Base-by-base conservation (phyloP, 805 yeast species). In the Wickerhamiella australiensis region DNA sequence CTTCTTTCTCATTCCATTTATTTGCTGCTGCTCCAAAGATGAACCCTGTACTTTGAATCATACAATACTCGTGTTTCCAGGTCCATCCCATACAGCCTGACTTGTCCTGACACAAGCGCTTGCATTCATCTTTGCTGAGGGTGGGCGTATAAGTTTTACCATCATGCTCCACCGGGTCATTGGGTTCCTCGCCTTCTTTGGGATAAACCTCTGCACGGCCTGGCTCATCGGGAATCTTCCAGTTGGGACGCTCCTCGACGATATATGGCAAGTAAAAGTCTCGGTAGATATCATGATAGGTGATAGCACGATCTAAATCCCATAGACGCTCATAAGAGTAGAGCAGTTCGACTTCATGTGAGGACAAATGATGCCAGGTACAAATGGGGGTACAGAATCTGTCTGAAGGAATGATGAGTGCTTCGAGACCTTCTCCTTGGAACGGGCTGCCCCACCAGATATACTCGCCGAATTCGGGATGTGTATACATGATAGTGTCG, bases 301-400 rank as follows among this genome's bases (percentile, higher is more conserved):
- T 33, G 9, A 57, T 50, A 17, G 55, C 42, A 49, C 55, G 51
- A 31, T 57, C 53, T 13, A 59, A 56, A 37, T 53, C 53, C 20
- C 55, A 31, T 5, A 51, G 38, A 9, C 51, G 31, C 51, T 68
- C 70, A 56, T 65, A 68, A 44, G 64, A 66, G 57, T 57, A 67
- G 41, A 68, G 52, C 15, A 51, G 41, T 51, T 64, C 66, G 33
- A 65, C 53, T 20, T 64, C 67, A 27, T 55, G 55, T n/a, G 65
- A 54, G 13, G 50, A 43, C 15, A 65, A 43, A 47, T 65, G 68
- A 48, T 68, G 70, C 58, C 66, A 63, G 0, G 68, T 50, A 6
- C 56, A 47, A 22, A 67, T 42, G 15, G 65, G 66, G 20, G 44
- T 46, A 50, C 72, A 68, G 65, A 63, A 61, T 37, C 54, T 57